A percentile compares a stretch with the other conserved stretches of the same genome.
Conservation (phyloP, 257 asterid species). For the Jacaranda copaia region DNA sequence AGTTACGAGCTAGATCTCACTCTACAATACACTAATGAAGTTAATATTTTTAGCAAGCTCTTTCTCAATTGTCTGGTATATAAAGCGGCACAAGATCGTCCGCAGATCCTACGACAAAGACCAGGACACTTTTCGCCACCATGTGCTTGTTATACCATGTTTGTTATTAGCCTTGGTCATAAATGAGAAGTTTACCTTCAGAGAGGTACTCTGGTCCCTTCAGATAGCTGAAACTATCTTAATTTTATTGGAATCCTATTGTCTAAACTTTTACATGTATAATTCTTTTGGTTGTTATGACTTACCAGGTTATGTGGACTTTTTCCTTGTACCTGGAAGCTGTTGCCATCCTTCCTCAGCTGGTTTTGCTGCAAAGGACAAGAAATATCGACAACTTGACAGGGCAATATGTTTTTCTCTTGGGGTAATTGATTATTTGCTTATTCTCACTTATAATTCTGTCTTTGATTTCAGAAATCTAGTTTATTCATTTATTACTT, state of each 20-base stretch:
- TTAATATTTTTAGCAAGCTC: slow-evolving; percentile 84
- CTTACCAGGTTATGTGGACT: slow-evolving; percentile 75
- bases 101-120: slow-evolving; percentile 90
- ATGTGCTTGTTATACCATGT: slow-evolving; percentile 73
- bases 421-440: slow-evolving; percentile 58
- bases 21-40: slow-evolving; percentile 82
- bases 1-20: slow-evolving; percentile 67
- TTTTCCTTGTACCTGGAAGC: slow-evolving; percentile 87
- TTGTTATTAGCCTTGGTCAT: slow-evolving; percentile 66
- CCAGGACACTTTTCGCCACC: slow-evolving; percentile 89
- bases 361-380: slow-evolving; percentile 84
- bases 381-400: slow-evolving; percentile 90
- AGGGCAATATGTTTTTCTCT: slow-evolving; percentile 81
- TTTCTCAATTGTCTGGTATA: slow-evolving; percentile 91
- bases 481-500: no score
- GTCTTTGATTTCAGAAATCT: no score
- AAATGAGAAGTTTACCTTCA: slow-evolving; percentile 74
- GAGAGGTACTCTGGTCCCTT: slow-evolving; percentile 57
- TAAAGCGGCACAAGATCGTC: slow-evolving; percentile 83
- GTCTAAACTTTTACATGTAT: neutral
- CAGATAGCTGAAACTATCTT: neutral
- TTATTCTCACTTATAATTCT: neutral
- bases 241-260: neutral
- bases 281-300: neutral
- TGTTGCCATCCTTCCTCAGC: slow-evolving; percentile 91